Percentiles rank a stretch among this genome's conserved stretches.
phyloP scores from a whole-genome alignment of 305 asterid genomes.

The Andrographis paniculata region DNA sequence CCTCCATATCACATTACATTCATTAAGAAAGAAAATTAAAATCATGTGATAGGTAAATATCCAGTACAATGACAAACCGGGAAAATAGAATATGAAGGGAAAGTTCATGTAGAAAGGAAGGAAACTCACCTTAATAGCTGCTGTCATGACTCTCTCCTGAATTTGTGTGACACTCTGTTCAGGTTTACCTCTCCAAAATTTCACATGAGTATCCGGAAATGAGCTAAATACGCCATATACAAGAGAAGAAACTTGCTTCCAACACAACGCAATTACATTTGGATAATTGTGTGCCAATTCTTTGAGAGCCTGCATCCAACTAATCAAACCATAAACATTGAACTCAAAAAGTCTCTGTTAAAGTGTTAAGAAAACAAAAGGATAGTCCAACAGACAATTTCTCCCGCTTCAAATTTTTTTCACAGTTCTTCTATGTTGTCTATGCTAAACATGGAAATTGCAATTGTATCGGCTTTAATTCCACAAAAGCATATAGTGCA shows the following conservation, averaged over 20 bases:
- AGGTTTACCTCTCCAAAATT: slow-evolving; percentile 47
- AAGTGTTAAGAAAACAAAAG: slow-evolving; percentile 1
- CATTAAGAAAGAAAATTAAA: too few species aligned
- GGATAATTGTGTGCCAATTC: slow-evolving; percentile 96
- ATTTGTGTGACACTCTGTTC: slow-evolving; percentile 40
- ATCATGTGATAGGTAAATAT: too few species aligned
- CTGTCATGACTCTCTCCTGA: slow-evolving; percentile 67
- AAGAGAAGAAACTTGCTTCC: slow-evolving; percentile 63
- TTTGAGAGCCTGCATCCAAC: slow-evolving; percentile 71
- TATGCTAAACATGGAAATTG: slow-evolving; percentile 2
- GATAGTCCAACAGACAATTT: slow-evolving; percentile 2
- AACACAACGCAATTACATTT: slow-evolving; percentile 51
- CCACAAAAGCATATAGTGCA: slow-evolving; percentile 12
- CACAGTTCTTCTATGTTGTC: background rate
- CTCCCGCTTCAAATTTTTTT: background rate
- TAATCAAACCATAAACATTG: slow-evolving; percentile 19
- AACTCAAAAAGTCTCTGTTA: slow-evolving; percentile 3
- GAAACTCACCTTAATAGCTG: slow-evolving; percentile 70
- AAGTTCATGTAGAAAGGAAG: slow-evolving; percentile 10
- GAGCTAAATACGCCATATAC: slow-evolving; percentile 38
- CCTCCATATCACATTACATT: too few species aligned
- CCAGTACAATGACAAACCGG: too few species aligned
- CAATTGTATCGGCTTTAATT: background rate
- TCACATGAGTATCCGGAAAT: slow-evolving; percentile 36
- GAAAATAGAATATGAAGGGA: background rate